phyloP scores from a whole-genome alignment of 2,329 filamentous ascomycete genomes.

The Beauveria medogensis region DNA sequence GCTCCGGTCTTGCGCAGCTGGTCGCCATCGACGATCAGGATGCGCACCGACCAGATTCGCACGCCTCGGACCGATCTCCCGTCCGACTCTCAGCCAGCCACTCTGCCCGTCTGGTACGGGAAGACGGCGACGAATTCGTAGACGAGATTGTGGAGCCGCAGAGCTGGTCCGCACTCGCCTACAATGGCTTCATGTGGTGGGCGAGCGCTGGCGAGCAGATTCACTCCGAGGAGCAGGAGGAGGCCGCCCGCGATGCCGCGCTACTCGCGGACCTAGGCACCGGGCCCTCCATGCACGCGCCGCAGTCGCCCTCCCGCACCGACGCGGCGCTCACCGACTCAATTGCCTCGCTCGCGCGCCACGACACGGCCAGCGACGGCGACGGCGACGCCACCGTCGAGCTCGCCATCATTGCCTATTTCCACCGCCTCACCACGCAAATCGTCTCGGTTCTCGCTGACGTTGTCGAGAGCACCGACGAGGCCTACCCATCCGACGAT shows the following conservation, averaged over 20 bases:
- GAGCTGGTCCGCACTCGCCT: slow-evolving; percentile 67
- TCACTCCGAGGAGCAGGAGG: slow-evolving; percentile 52
- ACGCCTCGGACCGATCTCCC: slow-evolving; percentile 19
- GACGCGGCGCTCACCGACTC: slow-evolving; percentile 33
- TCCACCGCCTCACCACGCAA: slow-evolving; percentile 65
- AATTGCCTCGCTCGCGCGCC: slow-evolving; percentile 34
- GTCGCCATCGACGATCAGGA: slow-evolving; percentile 18
- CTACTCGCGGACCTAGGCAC: slow-evolving; percentile 46
- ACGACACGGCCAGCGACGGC: slow-evolving; percentile 22
- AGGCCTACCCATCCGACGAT: slow-evolving; percentile 28
- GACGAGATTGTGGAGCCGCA: slow-evolving; percentile 54
- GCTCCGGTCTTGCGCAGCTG: slow-evolving; percentile 50
- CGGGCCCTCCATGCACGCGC: slow-evolving; percentile 20
- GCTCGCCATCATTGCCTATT: slow-evolving; percentile 70
- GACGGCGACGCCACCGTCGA: slow-evolving; percentile 44
- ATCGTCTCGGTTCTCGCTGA: slow-evolving; percentile 56
- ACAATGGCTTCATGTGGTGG: slow-evolving; percentile 85
- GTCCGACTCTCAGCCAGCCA: slow-evolving; percentile 20
- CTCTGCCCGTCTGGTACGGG: slow-evolving; percentile 21
- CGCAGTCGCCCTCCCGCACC: slow-evolving; percentile 22
- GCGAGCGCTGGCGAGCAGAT: slow-evolving; percentile 70
- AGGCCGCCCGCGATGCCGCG: slow-evolving; percentile 44
- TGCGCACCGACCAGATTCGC: slow-evolving; percentile 21
- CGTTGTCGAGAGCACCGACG: slow-evolving; percentile 44
- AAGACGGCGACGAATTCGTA: slow-evolving; percentile 39